phyloP scores from a whole-genome alignment of 1,139 yeast species.

The Kodamaea derodonti region DNA sequence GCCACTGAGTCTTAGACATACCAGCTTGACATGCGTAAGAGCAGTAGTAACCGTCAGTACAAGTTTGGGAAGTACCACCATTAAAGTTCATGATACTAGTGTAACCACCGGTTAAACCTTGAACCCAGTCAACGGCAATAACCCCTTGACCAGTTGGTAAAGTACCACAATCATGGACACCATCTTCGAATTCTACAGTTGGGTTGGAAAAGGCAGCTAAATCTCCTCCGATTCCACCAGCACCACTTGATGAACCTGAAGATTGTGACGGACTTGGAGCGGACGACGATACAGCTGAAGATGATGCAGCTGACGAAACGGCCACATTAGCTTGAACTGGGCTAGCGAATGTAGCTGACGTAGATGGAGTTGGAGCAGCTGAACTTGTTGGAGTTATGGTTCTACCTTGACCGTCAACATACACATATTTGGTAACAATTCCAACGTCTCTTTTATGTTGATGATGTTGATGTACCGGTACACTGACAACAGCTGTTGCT shows the following conservation, averaged over 20 bases:
- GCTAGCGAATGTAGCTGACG: conserved; percentile 19
- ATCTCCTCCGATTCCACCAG: conserved; percentile 51
- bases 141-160: conserved; percentile 77
- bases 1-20: conserved; percentile 91
- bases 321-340: conserved; percentile 17
- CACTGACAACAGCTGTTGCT: conserved; percentile 18
- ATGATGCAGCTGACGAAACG: conserved; percentile 11
- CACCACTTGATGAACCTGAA: conserved; percentile 11
- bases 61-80: conserved; percentile 63
- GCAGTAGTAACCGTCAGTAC: conserved; percentile 75
- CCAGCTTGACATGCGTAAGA: conserved; percentile 87
- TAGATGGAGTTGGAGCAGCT: conserved; percentile 11
- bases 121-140: conserved; percentile 51
- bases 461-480: conserved; percentile 16
- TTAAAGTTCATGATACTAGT: conserved; percentile 63
- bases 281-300: conserved; percentile 21
- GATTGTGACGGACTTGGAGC: conserved; percentile 4
- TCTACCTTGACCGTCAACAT: conserved; percentile 16
- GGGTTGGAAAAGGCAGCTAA: conserved; percentile 52
- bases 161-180: conserved; percentile 54
- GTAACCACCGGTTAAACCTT: conserved; percentile 63
- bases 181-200: conserved; percentile 54
- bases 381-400: conserved; percentile 18
- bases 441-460: conserved; percentile 14
- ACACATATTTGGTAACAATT: conserved; percentile 16